A percentile compares a stretch with the other conserved stretches of the same genome.
Conservation (phyloP, 345 rosid species). For the Gossypium turneri region DNA sequence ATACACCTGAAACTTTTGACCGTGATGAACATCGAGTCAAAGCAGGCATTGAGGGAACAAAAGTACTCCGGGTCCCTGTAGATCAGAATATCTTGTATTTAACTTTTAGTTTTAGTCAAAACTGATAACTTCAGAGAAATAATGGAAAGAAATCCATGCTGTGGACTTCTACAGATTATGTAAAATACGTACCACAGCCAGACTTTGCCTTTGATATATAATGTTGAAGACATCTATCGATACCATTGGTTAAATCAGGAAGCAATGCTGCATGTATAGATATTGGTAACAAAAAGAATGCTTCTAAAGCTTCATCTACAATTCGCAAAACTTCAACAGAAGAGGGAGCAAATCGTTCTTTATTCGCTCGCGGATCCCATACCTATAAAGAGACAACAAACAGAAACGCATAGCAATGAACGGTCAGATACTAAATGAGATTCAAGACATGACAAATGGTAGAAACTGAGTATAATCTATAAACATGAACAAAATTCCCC, state of each 20-base stretch:
- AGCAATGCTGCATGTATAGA: slow-evolving; percentile 73
- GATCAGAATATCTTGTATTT: neutral
- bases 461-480: neutral
- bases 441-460: neutral
- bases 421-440: neutral
- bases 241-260: slow-evolving; percentile 67
- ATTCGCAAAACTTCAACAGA: slow-evolving; percentile 77
- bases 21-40: slow-evolving; percentile 74
- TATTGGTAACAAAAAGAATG: slow-evolving; percentile 87
- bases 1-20: slow-evolving; percentile 64
- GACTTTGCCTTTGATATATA: slow-evolving; percentile 76
- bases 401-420: neutral
- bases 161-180: neutral
- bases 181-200: slow-evolving; percentile 69
- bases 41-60: slow-evolving; percentile 69
- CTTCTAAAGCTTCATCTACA: slow-evolving; percentile 86
- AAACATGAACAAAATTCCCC: neutral
- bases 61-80: slow-evolving; percentile 64
- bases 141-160: neutral
- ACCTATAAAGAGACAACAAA: slow-evolving; percentile 36
- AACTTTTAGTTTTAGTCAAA: neutral
- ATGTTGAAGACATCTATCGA: slow-evolving; percentile 77
- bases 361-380: slow-evolving; percentile 76
- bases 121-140: neutral
- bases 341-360: slow-evolving; percentile 77